Base-by-base conservation (phyloP, 2,329 filamentous ascomycete genomes). In the Sclerotinia nivalis region DNA sequence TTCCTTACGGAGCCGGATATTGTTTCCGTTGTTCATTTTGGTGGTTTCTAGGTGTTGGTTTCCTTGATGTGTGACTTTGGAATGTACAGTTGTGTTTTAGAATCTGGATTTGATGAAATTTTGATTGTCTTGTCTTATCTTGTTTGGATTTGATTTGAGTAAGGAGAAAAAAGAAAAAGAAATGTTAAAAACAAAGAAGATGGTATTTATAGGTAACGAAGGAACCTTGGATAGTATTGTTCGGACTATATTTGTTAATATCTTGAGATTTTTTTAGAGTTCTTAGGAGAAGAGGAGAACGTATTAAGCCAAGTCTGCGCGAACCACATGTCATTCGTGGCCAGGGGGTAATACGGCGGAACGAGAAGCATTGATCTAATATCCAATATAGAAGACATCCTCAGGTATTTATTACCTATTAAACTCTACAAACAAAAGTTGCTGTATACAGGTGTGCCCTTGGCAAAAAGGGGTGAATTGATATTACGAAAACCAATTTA, bases 311-410 rank as follows among this genome's bases (percentile, higher is more conserved):
- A 18, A 31, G 13, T 9, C 9, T 31, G 13, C 8, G 7, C 6
- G 25, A 31, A 13, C 9, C 20, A 31, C 28, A 15, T 28, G 15
- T n/a, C 9, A 54, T 18, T 54, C 15, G 2, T 31, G 25, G 25
- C 15, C 25, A 9, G 18, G 28, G n/a, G 25, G 3, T 9, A 20
- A 54, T 7, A 54, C 25, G 18, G 2, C 25, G 28, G 50, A 28
- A 54, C n/a, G 8, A 28, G n/a, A 9, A 28, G 1, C 2, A 43
- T 15, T 2, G 0, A 10, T 45, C 9, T 20, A 15, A 55, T 10
- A 20, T 13, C 0, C 20, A n/a, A 58, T 2, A 15, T 25, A 58
- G 0, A 25, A 40, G 0, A n/a, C 2, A 12, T 6, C 12, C 3
- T 4, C 31, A 2, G 0, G 31, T 7, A 20, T 20, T 20, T 13